These are phyloP conservation scores for Otatea glauca DNA, from an alignment of 176 grass and related monocot genomes.

Conservation along the genomic window DNA sequence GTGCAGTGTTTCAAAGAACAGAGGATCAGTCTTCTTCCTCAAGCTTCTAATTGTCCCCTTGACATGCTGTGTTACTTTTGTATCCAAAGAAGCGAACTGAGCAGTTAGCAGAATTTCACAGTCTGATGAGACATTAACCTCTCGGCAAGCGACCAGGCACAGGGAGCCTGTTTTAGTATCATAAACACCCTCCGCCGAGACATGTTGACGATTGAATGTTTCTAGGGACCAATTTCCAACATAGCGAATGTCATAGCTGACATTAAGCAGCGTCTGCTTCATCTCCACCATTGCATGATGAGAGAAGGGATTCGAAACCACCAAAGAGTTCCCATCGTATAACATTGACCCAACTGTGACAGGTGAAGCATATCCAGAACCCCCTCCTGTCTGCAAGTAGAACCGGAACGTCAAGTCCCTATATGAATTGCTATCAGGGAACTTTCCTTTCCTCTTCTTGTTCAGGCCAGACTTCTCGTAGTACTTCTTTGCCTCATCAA, in stretches of 20 bases:
- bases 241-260: conserved; percentile 77
- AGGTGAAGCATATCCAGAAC: conserved; percentile 61
- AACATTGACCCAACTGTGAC: conserved; percentile 66
- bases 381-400: conserved; percentile 28
- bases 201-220: conserved; percentile 46
- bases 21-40: conserved; percentile 63
- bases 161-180: conserved; percentile 66
- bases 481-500: conserved; percentile 58
- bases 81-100: conserved; percentile 69
- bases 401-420: conserved; percentile 58
- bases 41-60: conserved; percentile 66
- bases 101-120: conserved; percentile 67
- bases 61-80: conserved; percentile 47
- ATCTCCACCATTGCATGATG: not conserved
- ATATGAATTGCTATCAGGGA: conserved; percentile 59
- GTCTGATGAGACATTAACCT: conserved; percentile 43
- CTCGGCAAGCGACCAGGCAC: conserved; percentile 72
- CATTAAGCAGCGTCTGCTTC: conserved; percentile 47
- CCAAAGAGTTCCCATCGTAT: conserved; percentile 47
- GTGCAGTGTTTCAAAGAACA: conserved; percentile 69
- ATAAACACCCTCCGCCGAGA: conserved; percentile 83
- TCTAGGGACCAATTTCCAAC: conserved; percentile 50
- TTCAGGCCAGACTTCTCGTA: conserved; percentile 42
- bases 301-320: not conserved
- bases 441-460: conserved; percentile 60